Evolutionary conservation across 2,329 filamentous ascomycete species (phyloP).

Genomic region (Trichoderma semiorbis): DNA sequence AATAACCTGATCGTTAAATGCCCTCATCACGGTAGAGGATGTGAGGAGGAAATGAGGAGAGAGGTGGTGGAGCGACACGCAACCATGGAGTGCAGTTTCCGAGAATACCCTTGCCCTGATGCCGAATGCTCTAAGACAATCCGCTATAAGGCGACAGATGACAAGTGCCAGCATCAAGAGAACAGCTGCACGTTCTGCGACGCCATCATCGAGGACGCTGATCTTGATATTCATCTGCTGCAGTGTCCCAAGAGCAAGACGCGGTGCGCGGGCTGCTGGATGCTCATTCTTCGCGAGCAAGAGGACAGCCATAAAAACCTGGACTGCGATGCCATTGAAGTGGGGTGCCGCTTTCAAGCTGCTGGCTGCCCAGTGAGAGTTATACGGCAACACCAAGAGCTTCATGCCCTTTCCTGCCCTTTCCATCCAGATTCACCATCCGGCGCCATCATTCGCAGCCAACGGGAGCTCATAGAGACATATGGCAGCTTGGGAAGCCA

Average conservation of each 20-base stretch:
- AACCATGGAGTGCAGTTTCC: slow-evolving; percentile 54
- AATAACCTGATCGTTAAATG: slow-evolving; percentile 58
- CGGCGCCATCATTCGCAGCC: slow-evolving; percentile 47
- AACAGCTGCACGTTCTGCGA: slow-evolving; percentile 53
- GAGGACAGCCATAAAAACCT: slow-evolving; percentile 46
- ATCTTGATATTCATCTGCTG: slow-evolving; percentile 35
- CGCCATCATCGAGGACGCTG: slow-evolving; percentile 44
- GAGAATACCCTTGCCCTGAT: slow-evolving; percentile 54
- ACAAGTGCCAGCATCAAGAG: slow-evolving; percentile 53
- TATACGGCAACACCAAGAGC: slow-evolving; percentile 37
- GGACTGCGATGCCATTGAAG: slow-evolving; percentile 49
- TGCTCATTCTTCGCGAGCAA: slow-evolving; percentile 42
- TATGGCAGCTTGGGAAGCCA: slow-evolving; percentile 35
- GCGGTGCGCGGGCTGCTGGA: slow-evolving; percentile 48
- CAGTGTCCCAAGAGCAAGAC: slow-evolving; percentile 46
- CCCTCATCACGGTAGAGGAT: slow-evolving; percentile 51
- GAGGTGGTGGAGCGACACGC: slow-evolving; percentile 56
- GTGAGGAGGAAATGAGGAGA: slow-evolving; percentile 47
- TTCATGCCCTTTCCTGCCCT: slow-evolving; percentile 48
- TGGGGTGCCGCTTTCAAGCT: slow-evolving; percentile 46
- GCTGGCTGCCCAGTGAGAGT: slow-evolving; percentile 36
- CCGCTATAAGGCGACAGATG: slow-evolving; percentile 47
- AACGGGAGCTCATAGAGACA: slow-evolving; percentile 47
- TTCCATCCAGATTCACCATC: slow-evolving; percentile 51
- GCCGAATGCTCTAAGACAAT: slow-evolving; percentile 50